These are phyloP conservation scores for Salix koriyanagi DNA, from an alignment of 345 rosid species.

Conservation along the genomic window DNA sequence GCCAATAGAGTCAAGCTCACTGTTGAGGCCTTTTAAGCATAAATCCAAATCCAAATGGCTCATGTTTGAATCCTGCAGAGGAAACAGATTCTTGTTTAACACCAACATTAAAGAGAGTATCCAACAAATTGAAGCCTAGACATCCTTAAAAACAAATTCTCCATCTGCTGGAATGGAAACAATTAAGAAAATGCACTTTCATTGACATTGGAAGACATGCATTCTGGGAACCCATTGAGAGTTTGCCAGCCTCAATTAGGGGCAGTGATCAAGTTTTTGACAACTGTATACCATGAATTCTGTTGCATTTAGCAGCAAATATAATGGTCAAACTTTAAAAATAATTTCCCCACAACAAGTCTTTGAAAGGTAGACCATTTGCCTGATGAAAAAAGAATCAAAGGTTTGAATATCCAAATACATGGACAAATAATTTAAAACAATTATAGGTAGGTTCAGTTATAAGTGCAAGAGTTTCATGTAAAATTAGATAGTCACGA, in stretches of 20 bases:
- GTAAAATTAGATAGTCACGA: not conserved
- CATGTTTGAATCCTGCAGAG: constrained; percentile 46
- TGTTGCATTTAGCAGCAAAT: not conserved
- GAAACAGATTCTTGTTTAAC: not conserved
- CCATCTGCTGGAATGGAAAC: not conserved
- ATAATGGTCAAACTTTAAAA: not conserved
- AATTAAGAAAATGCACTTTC: not conserved
- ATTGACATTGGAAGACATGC: not conserved
- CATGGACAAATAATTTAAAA: not conserved
- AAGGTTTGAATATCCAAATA: not conserved
- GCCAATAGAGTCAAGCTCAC: constrained; percentile 7
- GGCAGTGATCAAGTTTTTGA: not conserved
- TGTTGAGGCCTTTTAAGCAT: constrained; percentile 45
- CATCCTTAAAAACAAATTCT: not conserved
- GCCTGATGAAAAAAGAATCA: not conserved
- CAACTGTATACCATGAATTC: not conserved
- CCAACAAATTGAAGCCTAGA: not conserved
- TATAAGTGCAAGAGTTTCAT: not conserved
- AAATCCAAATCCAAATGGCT: constrained; percentile 51
- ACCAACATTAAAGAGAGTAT: not conserved
- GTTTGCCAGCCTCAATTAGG: not conserved
- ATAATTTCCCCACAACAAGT: not conserved
- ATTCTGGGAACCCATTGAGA: not conserved
- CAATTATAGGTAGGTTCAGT: not conserved
- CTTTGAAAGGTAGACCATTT: not conserved